These are phyloP conservation scores for Populus hybrid DNA, from an alignment of 441 rosid genomes.

Conservation along the genomic window DNA sequence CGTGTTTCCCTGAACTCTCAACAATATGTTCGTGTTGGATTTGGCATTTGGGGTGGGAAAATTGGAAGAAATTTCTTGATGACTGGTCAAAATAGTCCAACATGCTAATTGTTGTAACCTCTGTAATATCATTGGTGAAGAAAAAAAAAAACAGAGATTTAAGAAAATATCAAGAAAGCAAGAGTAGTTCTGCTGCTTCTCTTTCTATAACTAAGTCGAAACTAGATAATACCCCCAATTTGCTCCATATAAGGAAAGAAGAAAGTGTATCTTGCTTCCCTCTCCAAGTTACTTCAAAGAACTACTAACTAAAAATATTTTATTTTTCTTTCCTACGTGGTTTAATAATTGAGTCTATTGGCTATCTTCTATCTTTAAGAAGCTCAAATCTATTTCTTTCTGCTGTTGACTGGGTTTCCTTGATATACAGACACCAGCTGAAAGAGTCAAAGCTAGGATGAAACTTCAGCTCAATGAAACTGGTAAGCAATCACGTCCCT, in stretches of 20 bases:
- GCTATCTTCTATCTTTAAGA: background rate
- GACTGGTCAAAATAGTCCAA: background rate
- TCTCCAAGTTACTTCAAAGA: background rate
- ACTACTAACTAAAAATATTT: background rate
- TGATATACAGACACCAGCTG: conserved; percentile 65
- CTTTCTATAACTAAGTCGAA: background rate
- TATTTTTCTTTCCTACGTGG: background rate
- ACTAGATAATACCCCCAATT: background rate
- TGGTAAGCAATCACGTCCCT: conserved; percentile 39
- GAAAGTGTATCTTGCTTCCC: background rate
- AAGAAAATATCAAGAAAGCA: background rate
- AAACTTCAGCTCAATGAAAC: conserved; percentile 84
- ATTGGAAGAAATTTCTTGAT: background rate
- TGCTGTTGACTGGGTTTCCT: conserved; percentile 14
- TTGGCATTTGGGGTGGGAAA: background rate
- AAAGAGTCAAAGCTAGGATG: conserved; percentile 87
- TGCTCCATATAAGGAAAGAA: background rate
- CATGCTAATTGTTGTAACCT: background rate
- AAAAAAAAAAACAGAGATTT: too few species aligned
- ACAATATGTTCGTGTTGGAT: background rate
- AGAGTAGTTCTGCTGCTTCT: background rate
- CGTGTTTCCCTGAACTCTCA: background rate
- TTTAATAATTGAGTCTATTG: background rate
- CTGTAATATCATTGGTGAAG: background rate
- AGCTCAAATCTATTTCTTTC: background rate